These are phyloP conservation scores for Oenanthe javanica DNA, from an alignment of 140 eudicot species.

Conservation along the genomic window DNA sequence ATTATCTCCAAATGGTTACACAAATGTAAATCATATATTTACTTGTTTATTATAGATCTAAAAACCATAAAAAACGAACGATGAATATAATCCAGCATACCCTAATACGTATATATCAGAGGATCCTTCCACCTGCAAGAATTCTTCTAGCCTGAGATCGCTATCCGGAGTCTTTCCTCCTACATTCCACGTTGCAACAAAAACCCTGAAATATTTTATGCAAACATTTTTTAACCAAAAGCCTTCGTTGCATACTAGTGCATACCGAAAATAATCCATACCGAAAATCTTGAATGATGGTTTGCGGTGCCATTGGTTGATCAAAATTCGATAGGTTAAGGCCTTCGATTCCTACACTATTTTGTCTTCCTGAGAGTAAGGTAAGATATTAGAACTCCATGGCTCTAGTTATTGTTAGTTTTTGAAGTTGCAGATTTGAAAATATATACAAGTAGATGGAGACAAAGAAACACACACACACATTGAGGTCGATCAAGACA, in stretches of 20 bases:
- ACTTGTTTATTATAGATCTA: too few relatives aligned
- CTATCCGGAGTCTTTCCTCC: slow-evolving; percentile 56
- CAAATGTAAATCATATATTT: background rate
- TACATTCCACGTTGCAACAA: slow-evolving; percentile 71
- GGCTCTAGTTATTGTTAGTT: background rate
- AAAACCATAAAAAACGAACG: background rate
- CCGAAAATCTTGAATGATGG: slow-evolving; percentile 39
- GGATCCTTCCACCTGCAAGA: slow-evolving; percentile 64
- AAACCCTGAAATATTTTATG: slow-evolving; percentile 31
- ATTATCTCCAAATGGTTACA: background rate
- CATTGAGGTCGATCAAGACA: background rate
- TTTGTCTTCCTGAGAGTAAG: slow-evolving; percentile 41
- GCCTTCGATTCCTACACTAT: slow-evolving; percentile 34
- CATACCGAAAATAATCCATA: slow-evolving; percentile 9
- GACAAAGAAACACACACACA: background rate
- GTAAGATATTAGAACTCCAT: slow-evolving; percentile 11
- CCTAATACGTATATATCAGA: slow-evolving; percentile 66
- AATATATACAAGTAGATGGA: background rate
- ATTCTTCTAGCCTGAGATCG: slow-evolving; percentile 48
- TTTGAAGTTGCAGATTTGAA: slow-evolving; percentile 12
- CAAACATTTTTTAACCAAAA: background rate
- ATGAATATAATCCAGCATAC: slow-evolving; percentile 18
- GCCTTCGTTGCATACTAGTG: background rate
- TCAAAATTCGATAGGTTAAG: slow-evolving; percentile 43
- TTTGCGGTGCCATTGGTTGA: slow-evolving; percentile 32